Base-by-base conservation (phyloP, 1,284 basidiomycete species). In the Ganoderma resinaceum region DNA sequence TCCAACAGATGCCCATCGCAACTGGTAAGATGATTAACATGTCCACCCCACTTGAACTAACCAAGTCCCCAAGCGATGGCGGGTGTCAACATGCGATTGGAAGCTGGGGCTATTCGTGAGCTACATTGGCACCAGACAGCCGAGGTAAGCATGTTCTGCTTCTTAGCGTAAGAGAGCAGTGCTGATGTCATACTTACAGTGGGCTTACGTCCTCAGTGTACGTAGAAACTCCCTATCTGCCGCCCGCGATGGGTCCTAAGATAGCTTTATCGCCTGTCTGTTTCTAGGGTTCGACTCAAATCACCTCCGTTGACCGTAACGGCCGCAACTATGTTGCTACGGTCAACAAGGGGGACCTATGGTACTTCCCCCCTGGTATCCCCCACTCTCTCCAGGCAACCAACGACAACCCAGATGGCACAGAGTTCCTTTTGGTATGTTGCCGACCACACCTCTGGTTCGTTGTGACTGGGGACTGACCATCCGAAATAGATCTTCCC, bases 51-150 rank as follows among this genome's bases (percentile, higher is more conserved):
- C 35, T 37, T 14, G 23, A 40, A 33, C 66, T 63, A 2, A 53
- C 8, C 18, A n/a, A 55, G 31, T 2, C 29, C n/a, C 46, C 42
- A 61, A 85, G 87, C 80, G 53, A 86, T 90, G 81, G 87, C 89
- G 7, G 85, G 89, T 46, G 90, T 90, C 18, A 87, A 91, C 74
- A 90, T 91, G 89, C 84, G 89, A 38, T 79, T 91, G 37, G 84
- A 89, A 76, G 77, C 86, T 57, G 90, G 89, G 26, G 87, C 87
- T 1, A 81, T 89, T 74, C 85, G 89, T 26, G 90, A 92, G 76
- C 81, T 92, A 31, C 91, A 92, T 74, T 91, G 91, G 90, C 91
- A 92, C 76, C 85, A 82, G 61, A 87, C 86, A 3, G 81, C 86
- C 53, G 91, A 92, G 82, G 87, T 87, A 75, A 67, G 79, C 70